These are phyloP conservation scores for Lunularia cruciata DNA, from an alignment of 225 moss, liverwort and hornwort genomes.

Conservation along the genomic window DNA sequence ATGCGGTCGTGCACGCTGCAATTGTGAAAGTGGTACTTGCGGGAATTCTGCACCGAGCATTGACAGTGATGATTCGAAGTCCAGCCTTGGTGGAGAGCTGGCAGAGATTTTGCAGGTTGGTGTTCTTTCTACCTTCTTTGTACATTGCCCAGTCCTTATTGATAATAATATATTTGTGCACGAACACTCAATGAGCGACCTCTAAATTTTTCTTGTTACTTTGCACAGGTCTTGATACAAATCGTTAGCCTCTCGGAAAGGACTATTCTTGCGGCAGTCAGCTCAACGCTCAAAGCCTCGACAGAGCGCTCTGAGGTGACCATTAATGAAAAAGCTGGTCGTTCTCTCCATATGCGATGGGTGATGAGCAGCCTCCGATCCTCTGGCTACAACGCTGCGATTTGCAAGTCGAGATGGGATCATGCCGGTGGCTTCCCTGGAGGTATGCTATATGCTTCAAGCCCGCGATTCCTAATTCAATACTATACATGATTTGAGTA, in stretches of 20 bases:
- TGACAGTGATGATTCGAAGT: constrained; percentile 57
- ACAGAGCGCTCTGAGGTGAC: constrained; percentile 4
- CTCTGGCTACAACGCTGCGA: constrained; percentile 75
- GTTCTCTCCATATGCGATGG: constrained; percentile 35
- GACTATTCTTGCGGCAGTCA: constrained; percentile 41
- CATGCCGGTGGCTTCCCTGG: constrained; percentile 79
- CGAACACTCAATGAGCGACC: too few species aligned
- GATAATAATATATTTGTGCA: too few species aligned
- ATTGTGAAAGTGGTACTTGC: constrained; percentile 55
- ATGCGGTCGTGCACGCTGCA: constrained; percentile 66
- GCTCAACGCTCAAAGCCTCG: constrained; percentile 38
- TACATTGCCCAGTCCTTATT: too few species aligned
- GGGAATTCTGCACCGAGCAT: constrained; percentile 37
- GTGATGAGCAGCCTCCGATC: constrained; percentile 65
- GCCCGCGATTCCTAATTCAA: not conserved
- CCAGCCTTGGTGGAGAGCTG: constrained; percentile 63
- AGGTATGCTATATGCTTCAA: constrained; percentile 31
- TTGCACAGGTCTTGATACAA: constrained; percentile 41
- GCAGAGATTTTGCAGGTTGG: constrained; percentile 56
- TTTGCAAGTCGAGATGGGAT: constrained; percentile 95
- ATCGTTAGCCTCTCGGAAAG: constrained; percentile 45
- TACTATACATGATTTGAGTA: not conserved
- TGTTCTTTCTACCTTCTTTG: not conserved
- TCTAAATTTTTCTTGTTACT: not conserved
- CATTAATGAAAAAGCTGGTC: constrained; percentile 3